Conservation (phyloP, 306 rosid species). For the Amphicarpaea edgeworthii region DNA sequence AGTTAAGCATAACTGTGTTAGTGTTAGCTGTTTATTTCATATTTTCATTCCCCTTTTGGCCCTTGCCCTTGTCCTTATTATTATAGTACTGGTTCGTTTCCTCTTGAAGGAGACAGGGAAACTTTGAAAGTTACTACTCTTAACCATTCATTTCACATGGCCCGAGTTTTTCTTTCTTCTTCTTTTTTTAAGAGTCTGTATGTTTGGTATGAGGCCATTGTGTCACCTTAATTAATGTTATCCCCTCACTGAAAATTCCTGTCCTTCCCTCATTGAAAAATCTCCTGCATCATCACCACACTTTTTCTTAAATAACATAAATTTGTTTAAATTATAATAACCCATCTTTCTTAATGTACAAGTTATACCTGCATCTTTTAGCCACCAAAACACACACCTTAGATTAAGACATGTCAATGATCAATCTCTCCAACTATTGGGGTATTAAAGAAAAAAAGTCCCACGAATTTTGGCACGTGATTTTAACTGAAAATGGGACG, state of each 20-base stretch:
- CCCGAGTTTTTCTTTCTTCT: too few relatives aligned
- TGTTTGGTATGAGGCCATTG: not conserved
- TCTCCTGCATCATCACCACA: not conserved
- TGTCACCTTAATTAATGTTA: not conserved
- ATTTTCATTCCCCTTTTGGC: not conserved
- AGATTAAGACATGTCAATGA: not conserved
- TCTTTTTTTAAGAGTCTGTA: not conserved
- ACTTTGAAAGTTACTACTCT: not conserved
- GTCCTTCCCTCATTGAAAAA: not conserved
- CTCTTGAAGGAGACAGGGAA: not conserved
- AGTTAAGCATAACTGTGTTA: conserved; percentile 27
- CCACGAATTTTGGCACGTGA: conserved; percentile 7
- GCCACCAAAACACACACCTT: conserved; percentile 10
- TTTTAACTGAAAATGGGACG: conserved; percentile 6
- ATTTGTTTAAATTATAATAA: not conserved
- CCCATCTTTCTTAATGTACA: not conserved
- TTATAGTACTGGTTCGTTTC: not conserved
- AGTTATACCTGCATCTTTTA: conserved; percentile 4
- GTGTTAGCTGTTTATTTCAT: not conserved
- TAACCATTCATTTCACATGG: conserved; percentile 9
- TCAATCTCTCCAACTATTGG: conserved; percentile 10
- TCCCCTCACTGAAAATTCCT: not conserved
- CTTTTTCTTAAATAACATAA: not conserved
- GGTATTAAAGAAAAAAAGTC: conserved; percentile 4
- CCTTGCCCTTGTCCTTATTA: not conserved